Evolutionary conservation across 441 rosid species (phyloP), one percentile per base, ranked within the genome.

Genomic region (Pelargonium citronellum): DNA sequence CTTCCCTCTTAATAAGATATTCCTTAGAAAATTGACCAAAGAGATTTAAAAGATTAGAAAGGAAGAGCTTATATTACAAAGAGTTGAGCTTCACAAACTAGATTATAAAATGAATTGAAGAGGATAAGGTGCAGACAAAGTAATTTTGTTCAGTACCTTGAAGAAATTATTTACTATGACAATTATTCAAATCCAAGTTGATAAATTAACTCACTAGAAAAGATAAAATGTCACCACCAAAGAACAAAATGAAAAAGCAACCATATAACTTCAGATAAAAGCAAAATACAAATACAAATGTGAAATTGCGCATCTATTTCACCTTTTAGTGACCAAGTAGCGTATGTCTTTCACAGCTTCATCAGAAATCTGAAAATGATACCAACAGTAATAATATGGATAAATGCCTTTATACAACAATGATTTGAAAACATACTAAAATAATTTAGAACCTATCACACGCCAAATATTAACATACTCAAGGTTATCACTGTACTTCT

Each of bases 291-390:
- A 44, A 43, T 64, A 44, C 57, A 67, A 57, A n/a, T 7, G 24
- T 17, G 27, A 43, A 69, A 37, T 77, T 34, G 71, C 70, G 68
- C 70, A 46, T 64, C 74, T 47, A 71, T 49, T 67, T 76, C 76
- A 89, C 99, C 99, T 92, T 82, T 89, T 92, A 75, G 46, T 75
- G 79, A 88, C 76, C 79, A 91, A 82, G 58, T 89, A 80, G 74
- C 80, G 91, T 75, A 95, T 87, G 74, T 83, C 91, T 73, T 74
- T 79, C 71, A 89, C 84, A 81, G 98, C 99, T 81, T 85, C 97
- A 69, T 92, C 87, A 70, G 97, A 90, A 68, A 95, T 86, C 99
- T 95, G 81, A 74, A 69, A 82, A 63, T 65, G 43, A 77, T 75
- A 79, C 16, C 71, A 80, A 72, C 57, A 70, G 57, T 34, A 22